A percentile compares a stretch with the other conserved stretches of the same genome.
Evolutionary conservation across 139 green algal genomes (phyloP).

Genomic region (Chlorella sp.): DNA sequence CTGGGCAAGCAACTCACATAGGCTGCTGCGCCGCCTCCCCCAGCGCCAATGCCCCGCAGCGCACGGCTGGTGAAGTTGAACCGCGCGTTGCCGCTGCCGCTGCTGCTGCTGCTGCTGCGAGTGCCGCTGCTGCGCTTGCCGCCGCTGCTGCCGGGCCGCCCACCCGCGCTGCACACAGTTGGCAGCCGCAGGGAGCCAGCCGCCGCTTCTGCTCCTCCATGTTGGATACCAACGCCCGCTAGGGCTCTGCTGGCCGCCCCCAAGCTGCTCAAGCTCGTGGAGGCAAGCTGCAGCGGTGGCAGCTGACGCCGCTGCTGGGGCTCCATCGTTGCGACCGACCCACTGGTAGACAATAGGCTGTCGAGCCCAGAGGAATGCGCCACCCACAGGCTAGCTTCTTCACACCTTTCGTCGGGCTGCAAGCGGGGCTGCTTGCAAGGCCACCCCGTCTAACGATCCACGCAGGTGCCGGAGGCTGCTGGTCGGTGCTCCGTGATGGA

Average conservation of each 20-base stretch:
- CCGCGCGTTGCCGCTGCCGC: neutral
- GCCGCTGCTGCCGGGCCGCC: constrained; percentile 13
- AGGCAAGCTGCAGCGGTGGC: constrained; percentile 18
- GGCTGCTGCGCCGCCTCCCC: constrained; percentile 10
- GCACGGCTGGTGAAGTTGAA: constrained; percentile 33
- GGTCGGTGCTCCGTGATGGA: neutral
- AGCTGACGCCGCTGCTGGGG: constrained; percentile 14
- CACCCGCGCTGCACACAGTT: constrained; percentile 1
- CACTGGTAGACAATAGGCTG: too few relatives aligned
- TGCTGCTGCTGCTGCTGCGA: neutral
- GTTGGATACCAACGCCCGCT: neutral
- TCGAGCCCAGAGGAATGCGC: too few relatives aligned
- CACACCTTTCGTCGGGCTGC: too few relatives aligned
- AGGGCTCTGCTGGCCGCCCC: neutral
- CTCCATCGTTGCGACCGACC: too few relatives aligned
- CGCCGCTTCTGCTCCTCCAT: too few relatives aligned
- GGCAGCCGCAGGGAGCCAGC: neutral
- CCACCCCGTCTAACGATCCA: too few relatives aligned
- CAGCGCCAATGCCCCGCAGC: constrained; percentile 5
- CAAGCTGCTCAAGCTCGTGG: neutral
- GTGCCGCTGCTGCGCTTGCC: neutral
- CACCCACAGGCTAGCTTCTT: too few relatives aligned
- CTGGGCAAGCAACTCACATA: neutral
- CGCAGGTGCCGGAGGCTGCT: neutral
- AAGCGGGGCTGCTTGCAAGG: too few relatives aligned